These are phyloP conservation scores for Ustilaginoidea virens DNA, from an alignment of 2,329 filamentous ascomycete species.

Conservation along the genomic window DNA sequence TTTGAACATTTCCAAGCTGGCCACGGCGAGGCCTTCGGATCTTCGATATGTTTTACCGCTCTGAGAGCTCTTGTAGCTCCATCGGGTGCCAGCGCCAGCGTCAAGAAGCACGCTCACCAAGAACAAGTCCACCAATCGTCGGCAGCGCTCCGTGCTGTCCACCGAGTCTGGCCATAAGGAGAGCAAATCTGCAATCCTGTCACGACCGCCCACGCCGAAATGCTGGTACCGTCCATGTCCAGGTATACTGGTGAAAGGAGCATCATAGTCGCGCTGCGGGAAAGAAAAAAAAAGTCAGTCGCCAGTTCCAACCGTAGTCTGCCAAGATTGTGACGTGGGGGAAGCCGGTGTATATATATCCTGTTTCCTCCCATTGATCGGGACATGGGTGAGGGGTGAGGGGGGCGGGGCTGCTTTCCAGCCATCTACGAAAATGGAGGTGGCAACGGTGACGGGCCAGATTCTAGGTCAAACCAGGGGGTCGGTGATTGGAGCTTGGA, in stretches of 20 bases:
- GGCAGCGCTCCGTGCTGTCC: constrained; percentile 58
- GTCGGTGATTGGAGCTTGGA: not conserved
- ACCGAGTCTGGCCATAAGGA: constrained; percentile 52
- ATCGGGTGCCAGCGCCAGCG: constrained; percentile 76
- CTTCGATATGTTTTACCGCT: constrained; percentile 70
- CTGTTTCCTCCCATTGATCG: not conserved
- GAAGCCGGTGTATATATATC: no score
- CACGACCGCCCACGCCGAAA: constrained; percentile 65
- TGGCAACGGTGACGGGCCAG: no score
- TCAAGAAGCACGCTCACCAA: constrained; percentile 68
- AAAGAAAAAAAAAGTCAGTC: not conserved
- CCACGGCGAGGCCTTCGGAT: constrained; percentile 75
- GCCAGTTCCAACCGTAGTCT: no score
- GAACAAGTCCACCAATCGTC: constrained; percentile 64
- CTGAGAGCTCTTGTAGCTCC: constrained; percentile 86
- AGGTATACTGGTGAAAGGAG: constrained; percentile 50
- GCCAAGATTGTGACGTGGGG: no score
- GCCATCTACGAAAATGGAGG: no score
- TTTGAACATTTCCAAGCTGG: constrained; percentile 83
- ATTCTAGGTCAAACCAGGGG: no score
- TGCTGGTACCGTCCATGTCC: constrained; percentile 79
- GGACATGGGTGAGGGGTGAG: not conserved
- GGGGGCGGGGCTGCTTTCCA: no score
- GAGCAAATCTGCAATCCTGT: constrained; percentile 56
- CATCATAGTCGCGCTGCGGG: constrained; percentile 35